A percentile compares a stretch with the other conserved stretches of the same genome.
Conservation (phyloP, 345 rosid species). For the Euphorbia tirucalli region DNA sequence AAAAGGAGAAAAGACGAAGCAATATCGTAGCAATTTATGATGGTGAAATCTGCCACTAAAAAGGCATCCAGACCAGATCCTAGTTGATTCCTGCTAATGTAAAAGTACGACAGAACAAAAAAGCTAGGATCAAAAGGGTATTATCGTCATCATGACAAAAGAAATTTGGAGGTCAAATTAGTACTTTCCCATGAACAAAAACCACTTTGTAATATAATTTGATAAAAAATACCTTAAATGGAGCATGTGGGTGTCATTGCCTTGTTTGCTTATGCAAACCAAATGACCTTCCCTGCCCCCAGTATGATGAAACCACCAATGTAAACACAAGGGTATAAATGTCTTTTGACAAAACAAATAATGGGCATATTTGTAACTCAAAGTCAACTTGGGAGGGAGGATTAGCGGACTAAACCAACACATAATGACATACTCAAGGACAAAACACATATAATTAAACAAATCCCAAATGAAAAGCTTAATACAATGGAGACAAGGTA, state of each 20-base stretch:
- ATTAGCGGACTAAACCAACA: neutral
- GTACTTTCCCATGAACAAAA: neutral
- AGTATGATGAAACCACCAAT: neutral
- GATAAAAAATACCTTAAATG: neutral
- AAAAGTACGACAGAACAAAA: neutral
- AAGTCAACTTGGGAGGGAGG: constrained; percentile 1
- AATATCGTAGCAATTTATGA: neutral
- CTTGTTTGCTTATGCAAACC: neutral
- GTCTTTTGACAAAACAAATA: neutral
- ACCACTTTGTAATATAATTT: too few species aligned
- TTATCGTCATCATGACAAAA: neutral
- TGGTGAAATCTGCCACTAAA: neutral
- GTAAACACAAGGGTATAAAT: neutral
- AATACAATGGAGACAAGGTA: constrained; percentile 7
- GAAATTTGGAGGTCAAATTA: neutral
- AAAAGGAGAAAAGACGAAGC: neutral
- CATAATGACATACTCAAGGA: neutral
- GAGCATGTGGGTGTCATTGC: neutral
- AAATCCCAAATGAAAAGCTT: neutral
- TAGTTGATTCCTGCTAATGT: neutral
- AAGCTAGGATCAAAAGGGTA: neutral
- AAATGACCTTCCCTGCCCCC: neutral
- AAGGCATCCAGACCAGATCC: neutral
- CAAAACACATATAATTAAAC: neutral
- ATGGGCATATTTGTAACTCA: neutral